These are phyloP conservation scores for Fusarium napiforme DNA, from an alignment of 2,329 filamentous ascomycete genomes.

Conservation along the genomic window DNA sequence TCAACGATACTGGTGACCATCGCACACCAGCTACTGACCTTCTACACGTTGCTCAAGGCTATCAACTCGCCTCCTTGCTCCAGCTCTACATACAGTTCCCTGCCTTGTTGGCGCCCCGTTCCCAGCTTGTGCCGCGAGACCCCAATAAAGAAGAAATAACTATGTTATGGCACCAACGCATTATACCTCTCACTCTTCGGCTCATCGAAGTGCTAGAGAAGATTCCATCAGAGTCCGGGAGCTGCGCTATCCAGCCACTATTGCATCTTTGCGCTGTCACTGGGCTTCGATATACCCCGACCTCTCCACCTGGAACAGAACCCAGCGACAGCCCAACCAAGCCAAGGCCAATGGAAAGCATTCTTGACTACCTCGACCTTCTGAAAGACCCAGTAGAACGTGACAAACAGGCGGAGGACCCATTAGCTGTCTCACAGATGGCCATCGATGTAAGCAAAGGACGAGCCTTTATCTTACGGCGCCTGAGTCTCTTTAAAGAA, in stretches of 20 bases:
- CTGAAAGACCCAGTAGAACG: background rate
- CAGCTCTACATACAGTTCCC: background rate
- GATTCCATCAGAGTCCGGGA: background rate
- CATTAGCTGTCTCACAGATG: background rate
- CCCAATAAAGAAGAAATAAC: rapidly evolving
- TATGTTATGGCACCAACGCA: background rate
- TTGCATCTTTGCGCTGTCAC: background rate
- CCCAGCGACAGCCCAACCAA: rapidly evolving
- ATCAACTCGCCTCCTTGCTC: background rate
- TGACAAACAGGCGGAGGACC: rapidly evolving
- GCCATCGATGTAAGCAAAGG: background rate
- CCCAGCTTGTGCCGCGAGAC: rapidly evolving
- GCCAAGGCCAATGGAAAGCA: background rate
- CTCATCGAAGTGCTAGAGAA: background rate
- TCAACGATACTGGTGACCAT: rapidly evolving
- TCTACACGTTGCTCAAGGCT: background rate
- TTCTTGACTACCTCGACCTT: background rate
- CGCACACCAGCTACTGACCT: background rate
- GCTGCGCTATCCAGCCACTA: background rate
- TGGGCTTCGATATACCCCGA: background rate
- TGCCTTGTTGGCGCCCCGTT: rapidly evolving
- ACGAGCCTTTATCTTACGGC: background rate
- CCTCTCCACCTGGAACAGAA: rapidly evolving
- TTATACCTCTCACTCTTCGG: background rate
- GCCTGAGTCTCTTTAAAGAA: background rate